Conservation (phyloP, 2,329 filamentous ascomycete genomes). For the Dothistroma pini region DNA sequence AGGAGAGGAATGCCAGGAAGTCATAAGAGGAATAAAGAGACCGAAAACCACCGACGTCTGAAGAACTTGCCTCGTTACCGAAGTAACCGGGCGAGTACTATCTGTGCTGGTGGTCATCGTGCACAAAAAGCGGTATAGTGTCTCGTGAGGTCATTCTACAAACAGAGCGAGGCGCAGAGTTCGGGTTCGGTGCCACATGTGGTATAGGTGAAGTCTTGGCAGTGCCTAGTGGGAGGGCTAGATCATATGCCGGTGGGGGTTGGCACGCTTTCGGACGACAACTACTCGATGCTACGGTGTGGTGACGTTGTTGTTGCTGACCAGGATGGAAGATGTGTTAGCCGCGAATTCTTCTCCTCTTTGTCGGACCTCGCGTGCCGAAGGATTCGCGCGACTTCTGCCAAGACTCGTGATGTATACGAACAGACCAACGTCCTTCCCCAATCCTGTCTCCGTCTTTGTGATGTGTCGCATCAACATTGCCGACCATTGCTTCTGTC, state of each 20-base stretch:
- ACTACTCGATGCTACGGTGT: not conserved
- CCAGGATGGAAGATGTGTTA: not conserved
- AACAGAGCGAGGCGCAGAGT: not conserved
- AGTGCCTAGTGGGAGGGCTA: not conserved
- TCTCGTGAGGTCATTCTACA: slow-evolving; percentile 1
- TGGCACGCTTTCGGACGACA: not conserved
- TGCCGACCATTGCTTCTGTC: no score
- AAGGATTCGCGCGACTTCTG: no score
- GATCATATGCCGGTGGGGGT: not conserved
- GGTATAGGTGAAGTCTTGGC: not conserved
- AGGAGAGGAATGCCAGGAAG: not conserved
- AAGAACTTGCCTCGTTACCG: not conserved
- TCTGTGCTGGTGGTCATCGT: not conserved
- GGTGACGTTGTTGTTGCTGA: no score
- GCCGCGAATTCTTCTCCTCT: no score
- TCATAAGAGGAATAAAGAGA: not conserved
- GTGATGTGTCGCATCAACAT: no score
- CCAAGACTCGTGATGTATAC: no score
- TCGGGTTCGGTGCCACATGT: not conserved
- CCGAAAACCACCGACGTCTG: not conserved
- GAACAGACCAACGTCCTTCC: no score
- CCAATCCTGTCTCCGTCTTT: no score
- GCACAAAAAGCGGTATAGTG: not conserved
- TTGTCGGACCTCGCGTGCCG: no score
- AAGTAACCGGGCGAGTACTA: not conserved